Evolutionary conservation across 2,329 filamentous ascomycete genomes (phyloP).

Genomic region (Albifimbria verrucaria): DNA sequence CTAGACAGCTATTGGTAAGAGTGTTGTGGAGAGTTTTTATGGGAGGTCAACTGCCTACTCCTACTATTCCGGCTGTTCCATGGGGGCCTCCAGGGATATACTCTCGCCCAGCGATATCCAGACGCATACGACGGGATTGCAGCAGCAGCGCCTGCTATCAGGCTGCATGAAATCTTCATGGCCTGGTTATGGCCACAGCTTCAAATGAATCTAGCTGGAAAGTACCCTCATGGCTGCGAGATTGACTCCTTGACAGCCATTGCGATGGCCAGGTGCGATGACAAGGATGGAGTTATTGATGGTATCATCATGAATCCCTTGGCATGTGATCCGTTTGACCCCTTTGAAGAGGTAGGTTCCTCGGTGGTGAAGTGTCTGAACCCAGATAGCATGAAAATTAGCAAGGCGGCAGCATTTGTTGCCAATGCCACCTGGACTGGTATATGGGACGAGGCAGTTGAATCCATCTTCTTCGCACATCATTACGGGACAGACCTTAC

Average conservation of each 20-base stretch:
- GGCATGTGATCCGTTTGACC: not conserved
- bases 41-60: not conserved
- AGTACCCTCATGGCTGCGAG: conserved; percentile 1
- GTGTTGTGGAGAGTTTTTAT: not conserved
- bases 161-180: conserved; percentile 1
- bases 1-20: conserved; percentile 1
- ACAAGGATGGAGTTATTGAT: not conserved
- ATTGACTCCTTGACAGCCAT: not conserved
- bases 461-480: not conserved
- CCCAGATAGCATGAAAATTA: not conserved
- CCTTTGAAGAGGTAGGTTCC: not conserved
- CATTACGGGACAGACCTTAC: not conserved
- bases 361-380: not conserved
- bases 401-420: not conserved
- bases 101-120: not conserved
- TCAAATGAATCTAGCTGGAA: not conserved
- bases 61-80: not conserved
- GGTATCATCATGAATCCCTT: not conserved
- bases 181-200: not conserved
- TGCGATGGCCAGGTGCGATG: not conserved
- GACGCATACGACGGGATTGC: conserved; percentile 2
- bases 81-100: not conserved
- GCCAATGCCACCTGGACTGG: not conserved
- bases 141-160: not conserved
- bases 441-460: not conserved